Conservation (phyloP, 2,329 filamentous ascomycete genomes). For the Pseudogymnoascus sp. region DNA sequence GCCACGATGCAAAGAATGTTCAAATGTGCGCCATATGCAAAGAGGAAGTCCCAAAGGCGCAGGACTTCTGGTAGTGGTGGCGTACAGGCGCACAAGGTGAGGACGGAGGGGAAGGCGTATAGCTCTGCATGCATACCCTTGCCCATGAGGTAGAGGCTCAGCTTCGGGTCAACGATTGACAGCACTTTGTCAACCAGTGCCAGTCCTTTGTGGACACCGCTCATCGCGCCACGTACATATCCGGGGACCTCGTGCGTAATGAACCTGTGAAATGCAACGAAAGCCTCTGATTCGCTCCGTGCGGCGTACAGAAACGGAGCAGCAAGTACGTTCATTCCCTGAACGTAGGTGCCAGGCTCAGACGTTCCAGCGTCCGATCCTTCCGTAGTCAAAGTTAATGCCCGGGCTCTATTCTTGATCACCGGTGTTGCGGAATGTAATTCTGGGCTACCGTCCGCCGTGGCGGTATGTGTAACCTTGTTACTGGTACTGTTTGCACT, state of each 20-base stretch:
- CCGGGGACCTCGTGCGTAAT: slow-evolving; percentile 84
- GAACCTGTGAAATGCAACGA: slow-evolving; percentile 80
- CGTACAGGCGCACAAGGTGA: slow-evolving; percentile 92
- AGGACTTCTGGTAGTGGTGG: slow-evolving; percentile 90
- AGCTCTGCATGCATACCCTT: slow-evolving; percentile 89
- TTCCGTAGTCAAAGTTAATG: slow-evolving; percentile 55
- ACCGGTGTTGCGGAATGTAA: slow-evolving; percentile 20
- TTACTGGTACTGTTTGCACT: slow-evolving; percentile 11
- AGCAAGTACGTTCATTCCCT: slow-evolving; percentile 97
- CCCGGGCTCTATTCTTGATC: slow-evolving; percentile 41
- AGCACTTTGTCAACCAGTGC: slow-evolving; percentile 87
- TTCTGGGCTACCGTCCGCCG: slow-evolving; percentile 26
- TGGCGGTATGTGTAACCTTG: slow-evolving; percentile 20
- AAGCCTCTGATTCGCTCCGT: slow-evolving; percentile 89
- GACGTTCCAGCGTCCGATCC: slow-evolving; percentile 52
- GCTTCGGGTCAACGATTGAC: slow-evolving; percentile 81
- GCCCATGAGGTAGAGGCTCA: slow-evolving; percentile 74
- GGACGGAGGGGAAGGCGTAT: slow-evolving; percentile 90
- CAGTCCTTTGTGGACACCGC: slow-evolving; percentile 88
- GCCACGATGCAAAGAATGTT: slow-evolving; percentile 97
- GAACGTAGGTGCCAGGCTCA: slow-evolving; percentile 83
- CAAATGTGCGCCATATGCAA: slow-evolving; percentile 89
- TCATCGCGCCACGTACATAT: slow-evolving; percentile 94
- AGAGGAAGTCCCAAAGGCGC: slow-evolving; percentile 91
- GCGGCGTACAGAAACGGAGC: slow-evolving; percentile 94